Base-by-base conservation (phyloP, 2,329 filamentous ascomycete species). In the Xylariaceae sp. region DNA sequence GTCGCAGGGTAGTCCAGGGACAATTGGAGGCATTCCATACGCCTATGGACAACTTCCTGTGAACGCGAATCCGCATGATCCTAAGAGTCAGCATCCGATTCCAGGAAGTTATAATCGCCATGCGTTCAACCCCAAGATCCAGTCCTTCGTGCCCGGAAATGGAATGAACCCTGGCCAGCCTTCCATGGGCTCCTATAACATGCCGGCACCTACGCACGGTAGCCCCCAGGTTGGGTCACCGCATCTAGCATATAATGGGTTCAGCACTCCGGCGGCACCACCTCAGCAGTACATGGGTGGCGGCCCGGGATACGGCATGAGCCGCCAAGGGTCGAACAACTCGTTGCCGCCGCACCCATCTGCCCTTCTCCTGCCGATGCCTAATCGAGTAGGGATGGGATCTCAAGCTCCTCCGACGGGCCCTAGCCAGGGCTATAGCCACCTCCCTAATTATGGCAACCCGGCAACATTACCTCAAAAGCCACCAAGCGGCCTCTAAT, bases 71-170 rank as follows among this genome's bases (percentile, higher is more conserved):
- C 82, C 87, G 21, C 76, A 86, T 50, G 86, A 86, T 57, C 80
- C 83, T 7, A 83, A 86, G 64, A 80, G 79, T 47, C 85, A 90
- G 61, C 88, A 95, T 63, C 87, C 88, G 5, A 82, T 94, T 45
- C 88, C 89, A 12, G 88, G 88, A 27, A 93, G 85, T 67, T 94
- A 80, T 55, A 88, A 86, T 61, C 79, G 90, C 47, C 88, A 89
- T 57, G 82, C 86, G 11, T 96, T 97, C 71, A 96, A 96, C 62
- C 92, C 91, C 1, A 91, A 95, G 69, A 96, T 88, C 14, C 88
- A 95, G 61, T 87, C 91, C 0, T 96, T 97, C 65, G 80, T 95
- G 20, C 92, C 92, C 2, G 72, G 79, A 49, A 72, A 66, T 52
- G 69, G 72, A 21, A 73, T 77, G 63, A 66, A 70, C 22, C 69